Evolutionary conservation across 202 grass and related monocot species (phyloP).

Genomic region (Brachypodium distachyon): DNA sequence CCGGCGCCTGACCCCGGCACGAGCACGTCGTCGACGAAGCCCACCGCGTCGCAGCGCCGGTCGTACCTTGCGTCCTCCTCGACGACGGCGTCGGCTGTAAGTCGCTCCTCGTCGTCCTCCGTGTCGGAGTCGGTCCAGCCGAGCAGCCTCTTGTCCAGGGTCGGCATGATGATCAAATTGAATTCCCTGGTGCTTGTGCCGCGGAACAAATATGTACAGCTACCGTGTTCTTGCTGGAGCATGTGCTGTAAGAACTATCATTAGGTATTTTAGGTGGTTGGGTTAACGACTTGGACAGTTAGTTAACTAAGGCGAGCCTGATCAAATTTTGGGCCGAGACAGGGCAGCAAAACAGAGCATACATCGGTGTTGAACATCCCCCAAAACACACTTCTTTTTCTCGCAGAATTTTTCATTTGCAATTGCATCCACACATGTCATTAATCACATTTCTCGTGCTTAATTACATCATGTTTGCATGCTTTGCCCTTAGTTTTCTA

Average conservation of each 20-base stretch:
- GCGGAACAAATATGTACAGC: too few relatives aligned
- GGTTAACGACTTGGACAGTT: neutral
- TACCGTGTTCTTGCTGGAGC: neutral
- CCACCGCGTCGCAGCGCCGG: neutral
- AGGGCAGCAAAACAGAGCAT: neutral
- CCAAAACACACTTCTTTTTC: neutral
- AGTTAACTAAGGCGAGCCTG: neutral
- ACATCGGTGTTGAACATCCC: neutral
- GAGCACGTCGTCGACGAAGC: conserved; percentile 7
- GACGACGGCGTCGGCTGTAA: neutral
- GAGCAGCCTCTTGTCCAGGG: conserved; percentile 3
- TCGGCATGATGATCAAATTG: neutral
- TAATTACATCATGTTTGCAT: too few relatives aligned
- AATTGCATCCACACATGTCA: too few relatives aligned
- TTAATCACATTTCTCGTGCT: too few relatives aligned
- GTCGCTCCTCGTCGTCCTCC: neutral
- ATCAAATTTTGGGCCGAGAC: neutral
- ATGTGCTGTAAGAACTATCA: neutral
- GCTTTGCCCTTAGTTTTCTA: too few relatives aligned
- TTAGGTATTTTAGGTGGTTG: neutral
- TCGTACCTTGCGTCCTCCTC: neutral
- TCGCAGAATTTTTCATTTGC: neutral
- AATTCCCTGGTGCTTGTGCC: neutral
- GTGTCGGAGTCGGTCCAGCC: neutral
- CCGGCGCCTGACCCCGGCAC: neutral